phyloP scores from a whole-genome alignment of 1,284 basidiomycete genomes.

The Tylopilus sp. region DNA sequence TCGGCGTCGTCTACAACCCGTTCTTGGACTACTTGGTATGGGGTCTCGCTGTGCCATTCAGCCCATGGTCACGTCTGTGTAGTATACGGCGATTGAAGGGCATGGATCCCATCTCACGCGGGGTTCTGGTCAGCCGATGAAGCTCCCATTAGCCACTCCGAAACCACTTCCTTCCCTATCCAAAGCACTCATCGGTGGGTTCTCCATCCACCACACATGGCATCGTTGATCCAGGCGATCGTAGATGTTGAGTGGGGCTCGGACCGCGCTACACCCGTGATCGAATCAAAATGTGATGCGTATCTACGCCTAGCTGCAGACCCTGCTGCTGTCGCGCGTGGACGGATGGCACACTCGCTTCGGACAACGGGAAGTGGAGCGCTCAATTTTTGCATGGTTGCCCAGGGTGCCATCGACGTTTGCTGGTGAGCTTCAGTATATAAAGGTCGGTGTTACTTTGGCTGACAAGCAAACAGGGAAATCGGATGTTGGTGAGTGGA shows the following conservation, averaged over 20 bases:
- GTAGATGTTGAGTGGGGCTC: slow-evolving; percentile 90
- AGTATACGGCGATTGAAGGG: slow-evolving; percentile 79
- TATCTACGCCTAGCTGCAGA: slow-evolving; percentile 80
- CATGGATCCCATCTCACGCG: slow-evolving; percentile 76
- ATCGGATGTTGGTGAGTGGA: slow-evolving; percentile 73
- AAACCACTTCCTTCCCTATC: slow-evolving; percentile 74
- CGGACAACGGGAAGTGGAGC: slow-evolving; percentile 84
- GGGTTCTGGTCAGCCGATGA: slow-evolving; percentile 47
- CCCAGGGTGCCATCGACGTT: slow-evolving; percentile 78
- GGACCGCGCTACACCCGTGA: slow-evolving; percentile 61
- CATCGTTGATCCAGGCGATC: background rate
- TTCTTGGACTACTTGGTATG: slow-evolving; percentile 77
- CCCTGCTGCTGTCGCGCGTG: slow-evolving; percentile 52
- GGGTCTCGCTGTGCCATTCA: background rate
- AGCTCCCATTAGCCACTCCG: slow-evolving; percentile 64
- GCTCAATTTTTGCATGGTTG: slow-evolving; percentile 78
- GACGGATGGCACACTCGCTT: slow-evolving; percentile 85
- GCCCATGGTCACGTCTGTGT: slow-evolving; percentile 8
- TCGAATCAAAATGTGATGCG: slow-evolving; percentile 65
- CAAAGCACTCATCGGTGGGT: slow-evolving; percentile 72
- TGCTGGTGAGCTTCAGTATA: slow-evolving; percentile 60
- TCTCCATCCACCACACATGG: background rate
- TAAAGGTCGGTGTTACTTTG: background rate
- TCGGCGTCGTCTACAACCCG: slow-evolving; percentile 92
- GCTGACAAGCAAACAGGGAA: slow-evolving; percentile 54